Conservation (phyloP, 306 rosid genomes). For the Castanea sativa region DNA sequence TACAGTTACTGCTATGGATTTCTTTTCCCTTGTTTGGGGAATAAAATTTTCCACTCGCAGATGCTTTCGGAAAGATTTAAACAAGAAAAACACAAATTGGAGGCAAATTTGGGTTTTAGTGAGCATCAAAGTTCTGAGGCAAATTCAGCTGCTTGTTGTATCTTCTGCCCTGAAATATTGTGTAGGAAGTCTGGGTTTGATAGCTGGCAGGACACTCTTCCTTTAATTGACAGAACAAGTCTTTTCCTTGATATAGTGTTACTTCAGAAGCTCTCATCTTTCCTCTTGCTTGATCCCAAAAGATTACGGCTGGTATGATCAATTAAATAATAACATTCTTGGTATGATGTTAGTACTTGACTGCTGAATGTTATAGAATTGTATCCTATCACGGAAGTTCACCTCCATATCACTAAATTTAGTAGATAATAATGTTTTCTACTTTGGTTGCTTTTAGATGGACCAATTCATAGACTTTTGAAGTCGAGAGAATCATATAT, state of each 20-base stretch:
- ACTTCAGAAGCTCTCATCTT: slow-evolving; percentile 55
- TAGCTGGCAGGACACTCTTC: slow-evolving; percentile 59
- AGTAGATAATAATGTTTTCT: background rate
- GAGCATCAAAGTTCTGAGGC: slow-evolving; percentile 25
- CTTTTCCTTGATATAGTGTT: slow-evolving; percentile 66
- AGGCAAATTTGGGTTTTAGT: slow-evolving; percentile 27
- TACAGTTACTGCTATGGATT: slow-evolving; percentile 1
- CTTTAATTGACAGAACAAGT: slow-evolving; percentile 58
- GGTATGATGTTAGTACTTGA: background rate
- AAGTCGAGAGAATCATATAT: background rate
- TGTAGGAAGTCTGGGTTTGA: slow-evolving; percentile 43
- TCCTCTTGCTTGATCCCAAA: slow-evolving; percentile 44
- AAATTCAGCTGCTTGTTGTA: slow-evolving; percentile 51
- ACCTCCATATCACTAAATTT: background rate
- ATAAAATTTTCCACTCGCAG: slow-evolving; percentile 34
- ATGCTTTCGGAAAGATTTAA: slow-evolving; percentile 47
- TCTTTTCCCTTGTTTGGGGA: background rate
- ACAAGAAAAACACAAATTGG: slow-evolving; percentile 39
- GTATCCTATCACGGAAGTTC: background rate
- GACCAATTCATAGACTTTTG: background rate
- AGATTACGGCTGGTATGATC: slow-evolving; percentile 46
- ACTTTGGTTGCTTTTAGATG: background rate
- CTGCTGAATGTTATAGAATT: background rate
- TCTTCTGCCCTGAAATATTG: slow-evolving; percentile 40
- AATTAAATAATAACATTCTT: background rate